Base-by-base conservation (phyloP, 768 basidiomycete species). In the Tulasnella sp. region DNA sequence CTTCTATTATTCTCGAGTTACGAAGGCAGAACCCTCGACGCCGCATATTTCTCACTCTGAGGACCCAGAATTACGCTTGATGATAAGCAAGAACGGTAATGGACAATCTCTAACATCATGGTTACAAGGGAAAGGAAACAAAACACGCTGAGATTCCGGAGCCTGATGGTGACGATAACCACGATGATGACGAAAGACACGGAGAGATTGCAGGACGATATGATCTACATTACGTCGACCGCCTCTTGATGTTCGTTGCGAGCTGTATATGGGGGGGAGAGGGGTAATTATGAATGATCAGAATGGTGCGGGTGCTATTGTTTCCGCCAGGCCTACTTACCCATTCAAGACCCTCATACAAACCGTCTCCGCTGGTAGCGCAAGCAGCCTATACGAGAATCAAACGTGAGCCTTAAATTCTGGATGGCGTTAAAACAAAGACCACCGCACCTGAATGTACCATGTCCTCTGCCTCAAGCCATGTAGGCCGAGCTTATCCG, bases 321-420 rank as follows among this genome's bases (percentile, higher is more conserved):
- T 19, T 11, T 1, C 1, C 25, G 58, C 15, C 9, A 45, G 38
- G 1, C 12, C 42, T 31, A 27, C 70, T 65, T 44, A 73, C 72
- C 94, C 92, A 97, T 76, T 97, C 93, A 66, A 96, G 79, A 73
- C 94, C 94, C 75, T 97, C 94, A 72, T 98, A 98, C 60, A 98
- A 78, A 76, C 96, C 96, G 70, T 98, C 96, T 65, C 94, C 96
- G 66, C 89, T 93, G 46, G 96, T 97, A 59, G 96, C 96, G 70
- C 94, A 99, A 46, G 96, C 92, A 65, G 94, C 90, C 89, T 99
- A 73, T 62, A 68, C 46, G 45, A 2, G 24, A 31, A 59, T 61
- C 60, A 65, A 24, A 57, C 34, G 34, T 38, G 34, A 38, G 34
- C 34, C 15, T 38, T 38, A 63, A 31, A 53, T 44, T 27, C 57